Base-by-base conservation (phyloP, 2,329 filamentous ascomycete species). In the Lachnellula subtilissima region DNA sequence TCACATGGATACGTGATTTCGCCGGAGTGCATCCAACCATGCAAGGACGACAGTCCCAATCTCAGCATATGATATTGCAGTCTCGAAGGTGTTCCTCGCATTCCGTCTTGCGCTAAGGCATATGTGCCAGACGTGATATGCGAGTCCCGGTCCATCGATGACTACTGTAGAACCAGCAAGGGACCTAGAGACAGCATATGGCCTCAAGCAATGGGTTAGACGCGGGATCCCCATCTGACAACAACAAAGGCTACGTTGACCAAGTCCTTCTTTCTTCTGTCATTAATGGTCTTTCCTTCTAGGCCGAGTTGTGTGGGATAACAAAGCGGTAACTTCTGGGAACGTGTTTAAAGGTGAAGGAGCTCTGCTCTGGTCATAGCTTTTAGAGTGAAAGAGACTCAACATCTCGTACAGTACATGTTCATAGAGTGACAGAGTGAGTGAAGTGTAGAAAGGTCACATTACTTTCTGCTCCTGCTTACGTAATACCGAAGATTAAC, bases 131-230 rank as follows among this genome's bases (percentile, higher is more conserved):
- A 92, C 75, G 69, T 89, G 81, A 69, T 93, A 88, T 1, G 90
- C 88, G 25, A 96, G 74, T 2, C 84, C 86, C 4, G 91, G 91
- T 0, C 91, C 91, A 68, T 96, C 91, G 54, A 96, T 83, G 46
- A 83, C 77, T 19, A 80, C 72, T 5, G 65, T 65, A 40, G 75
- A 67, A 25, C 72, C 70, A 40, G 69, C 63, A 2, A 88, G 71
- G 11, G 68, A 62, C 7, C 69, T 70, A 17, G 71, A 65, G 28
- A 72, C 69, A 1, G 79, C 78, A 67, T 80, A 84, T 0, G 78
- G 78, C 57, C 77, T 73, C 45, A 88, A 70, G 50, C 78, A 76
- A 14, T 74, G 70, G 47, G 76, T 77, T 5, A 88, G 73, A 60
- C 78, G 76, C 42, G 76, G 79, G 47, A 88, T 83, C 0, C 85